Evolutionary conservation across 345 rosid genomes (phyloP).

Genomic region (Mangifera indica): DNA sequence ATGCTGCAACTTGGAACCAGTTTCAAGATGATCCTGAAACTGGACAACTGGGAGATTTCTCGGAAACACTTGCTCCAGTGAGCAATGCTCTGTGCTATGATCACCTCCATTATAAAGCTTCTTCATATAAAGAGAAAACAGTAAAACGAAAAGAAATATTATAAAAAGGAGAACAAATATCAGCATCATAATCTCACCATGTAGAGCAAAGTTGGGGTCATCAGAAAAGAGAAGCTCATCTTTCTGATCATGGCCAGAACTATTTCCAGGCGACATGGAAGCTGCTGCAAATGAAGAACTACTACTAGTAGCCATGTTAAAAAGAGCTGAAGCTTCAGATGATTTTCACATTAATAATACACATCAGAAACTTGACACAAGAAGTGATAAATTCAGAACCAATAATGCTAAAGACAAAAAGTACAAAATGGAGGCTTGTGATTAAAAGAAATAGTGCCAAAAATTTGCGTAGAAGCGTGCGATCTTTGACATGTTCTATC

Average conservation of each 20-base stretch:
- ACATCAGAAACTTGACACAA: not conserved
- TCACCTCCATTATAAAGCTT: not conserved
- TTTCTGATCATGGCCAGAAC: not conserved
- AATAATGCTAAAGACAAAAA: not conserved
- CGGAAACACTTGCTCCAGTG: constrained; percentile 2
- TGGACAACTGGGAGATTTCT: not conserved
- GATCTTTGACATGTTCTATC: not conserved
- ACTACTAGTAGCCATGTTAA: constrained; percentile 1
- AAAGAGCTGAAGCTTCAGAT: not conserved
- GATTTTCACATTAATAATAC: too few species aligned
- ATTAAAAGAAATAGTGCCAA: not conserved
- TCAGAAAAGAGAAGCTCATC: constrained; percentile 29
- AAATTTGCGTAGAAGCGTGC: not conserved
- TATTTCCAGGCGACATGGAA: constrained; percentile 12
- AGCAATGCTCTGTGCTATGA: not conserved
- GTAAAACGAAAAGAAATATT: constrained; percentile 23
- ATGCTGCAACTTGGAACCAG: not conserved
- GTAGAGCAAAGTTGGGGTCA: constrained; percentile 44
- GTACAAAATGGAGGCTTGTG: not conserved
- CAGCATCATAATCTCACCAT: constrained; percentile 52
- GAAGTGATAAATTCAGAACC: not conserved
- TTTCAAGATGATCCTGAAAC: not conserved
- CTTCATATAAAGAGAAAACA: constrained; percentile 23
- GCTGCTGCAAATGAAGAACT: not conserved
- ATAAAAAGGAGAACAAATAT: constrained; percentile 37